Evolutionary conservation across 2,329 filamentous ascomycete genomes (phyloP).

Genomic region (Venturia effusa): DNA sequence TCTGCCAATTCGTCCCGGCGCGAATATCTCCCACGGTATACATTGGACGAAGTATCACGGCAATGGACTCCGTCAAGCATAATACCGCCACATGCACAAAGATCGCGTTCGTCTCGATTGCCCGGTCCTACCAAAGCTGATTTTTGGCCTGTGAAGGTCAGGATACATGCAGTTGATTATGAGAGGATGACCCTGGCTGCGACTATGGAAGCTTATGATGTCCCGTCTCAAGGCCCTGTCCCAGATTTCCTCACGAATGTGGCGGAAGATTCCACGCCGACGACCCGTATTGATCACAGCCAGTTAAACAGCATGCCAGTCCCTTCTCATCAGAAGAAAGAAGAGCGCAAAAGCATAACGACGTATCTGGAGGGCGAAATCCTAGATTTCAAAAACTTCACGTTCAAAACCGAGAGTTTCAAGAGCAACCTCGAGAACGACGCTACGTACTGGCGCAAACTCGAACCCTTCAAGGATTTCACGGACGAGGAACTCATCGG

Average conservation of each 20-base stretch:
- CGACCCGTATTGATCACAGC: not conserved
- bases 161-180: conserved; percentile 51
- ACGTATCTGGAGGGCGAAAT: conserved; percentile 61
- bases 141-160: conserved; percentile 58
- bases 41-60: not conserved
- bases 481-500: conserved; percentile 31
- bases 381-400: conserved; percentile 45
- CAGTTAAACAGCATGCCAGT: not conserved
- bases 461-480: conserved; percentile 32
- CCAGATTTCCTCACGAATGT: not conserved
- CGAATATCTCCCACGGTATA: not conserved
- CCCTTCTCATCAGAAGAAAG: conserved; percentile 14
- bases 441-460: conserved; percentile 37
- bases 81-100: conserved; percentile 9
- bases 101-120: not conserved
- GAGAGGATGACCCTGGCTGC: conserved; percentile 51
- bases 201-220: conserved; percentile 61
- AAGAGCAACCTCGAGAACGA: conserved; percentile 34
- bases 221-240: conserved; percentile 35
- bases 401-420: conserved; percentile 41
- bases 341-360: conserved; percentile 37
- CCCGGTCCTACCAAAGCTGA: conserved; percentile 25
- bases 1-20: conserved; percentile 2
- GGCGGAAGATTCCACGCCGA: conserved; percentile 17
- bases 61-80: not conserved